Base-by-base conservation (phyloP, 2,329 filamentous ascomycete species). In the Paracorniculantispora psalliotae region DNA sequence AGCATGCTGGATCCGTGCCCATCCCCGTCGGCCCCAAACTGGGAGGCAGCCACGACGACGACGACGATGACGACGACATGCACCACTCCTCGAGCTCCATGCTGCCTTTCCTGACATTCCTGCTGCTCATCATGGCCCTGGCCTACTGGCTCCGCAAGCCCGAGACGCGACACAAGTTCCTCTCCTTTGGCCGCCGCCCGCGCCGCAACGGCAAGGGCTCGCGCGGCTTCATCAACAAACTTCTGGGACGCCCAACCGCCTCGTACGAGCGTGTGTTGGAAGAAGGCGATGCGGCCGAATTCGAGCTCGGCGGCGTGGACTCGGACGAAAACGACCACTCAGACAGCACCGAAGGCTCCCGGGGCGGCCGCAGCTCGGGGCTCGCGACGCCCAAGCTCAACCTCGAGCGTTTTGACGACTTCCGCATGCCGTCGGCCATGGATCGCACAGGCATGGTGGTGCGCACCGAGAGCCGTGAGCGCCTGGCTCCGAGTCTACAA, bases 251-350 rank as follows among this genome's bases (percentile, higher is more conserved):
- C 5, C 74, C 71, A 52, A 73, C 76, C 0, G 69, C 78, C 8
- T 77, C 82, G 2, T 97, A 97, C 68, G 92, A 97, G 69, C 86
- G 91, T 30, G 88, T 97, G 3, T 75, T 96, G 54, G 92, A 97
- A 73, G 89, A 92, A 65, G 92, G 89, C 13, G 83, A 85, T n/a
- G 75, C 77, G 12, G 77, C 83, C 57, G 88, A 91, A 44, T 93
- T 96, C 68, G 92, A 97, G 69, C 81, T 97, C 2, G 85, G 82
- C 28, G 85, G 85, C 17, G 74, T 84, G 9, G 83, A 86, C 30
- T 86, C 85, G 1, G 81, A 85, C 55, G 83, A 87, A 6, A 84
- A 85, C 59, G 84, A 87, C 1, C 77, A 80, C 65, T 87, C 85
- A 0, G 86, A 89, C 67, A 81, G 80, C 62, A 84, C 80, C 62